Evolutionary conservation across 805 yeast genomes (phyloP).

Genomic region (Myxozyma lipomycoides): DNA sequence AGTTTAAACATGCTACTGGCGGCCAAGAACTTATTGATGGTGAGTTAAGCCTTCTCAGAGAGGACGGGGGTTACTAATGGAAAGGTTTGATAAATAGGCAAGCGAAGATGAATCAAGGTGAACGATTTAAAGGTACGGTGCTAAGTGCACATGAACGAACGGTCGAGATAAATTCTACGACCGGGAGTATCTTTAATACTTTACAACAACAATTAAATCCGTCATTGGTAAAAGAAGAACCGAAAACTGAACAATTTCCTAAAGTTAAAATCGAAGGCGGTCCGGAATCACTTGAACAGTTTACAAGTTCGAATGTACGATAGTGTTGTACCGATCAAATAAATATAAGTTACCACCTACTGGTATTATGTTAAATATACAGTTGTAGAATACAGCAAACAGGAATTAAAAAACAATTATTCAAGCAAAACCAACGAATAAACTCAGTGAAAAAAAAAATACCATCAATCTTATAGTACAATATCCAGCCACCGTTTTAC

Average conservation of each 20-base stretch:
- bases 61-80: no score
- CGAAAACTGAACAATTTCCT: neutral
- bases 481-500: no score
- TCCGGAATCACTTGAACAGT: slow-evolving; percentile 2
- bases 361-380: no score
- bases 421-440: neutral
- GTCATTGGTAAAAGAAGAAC: neutral
- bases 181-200: no score
- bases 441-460: neutral
- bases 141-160: slow-evolving; percentile 5
- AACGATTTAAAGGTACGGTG: slow-evolving; percentile 26
- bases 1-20: slow-evolving; percentile 13
- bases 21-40: slow-evolving; percentile 16
- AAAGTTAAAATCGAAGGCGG: slow-evolving; percentile 17
- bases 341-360: no score
- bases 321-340: neutral
- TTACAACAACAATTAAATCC: no score
- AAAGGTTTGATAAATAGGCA: slow-evolving; percentile 25
- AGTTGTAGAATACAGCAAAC: neutral
- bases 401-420: neutral
- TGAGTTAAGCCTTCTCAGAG: no score
- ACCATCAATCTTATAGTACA: no score
- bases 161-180: no score
- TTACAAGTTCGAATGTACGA: neutral
- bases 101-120: slow-evolving; percentile 24